Evolutionary conservation across 2,329 filamentous ascomycete genomes (phyloP).

Genomic region (Emericellopsis cladophorae): DNA sequence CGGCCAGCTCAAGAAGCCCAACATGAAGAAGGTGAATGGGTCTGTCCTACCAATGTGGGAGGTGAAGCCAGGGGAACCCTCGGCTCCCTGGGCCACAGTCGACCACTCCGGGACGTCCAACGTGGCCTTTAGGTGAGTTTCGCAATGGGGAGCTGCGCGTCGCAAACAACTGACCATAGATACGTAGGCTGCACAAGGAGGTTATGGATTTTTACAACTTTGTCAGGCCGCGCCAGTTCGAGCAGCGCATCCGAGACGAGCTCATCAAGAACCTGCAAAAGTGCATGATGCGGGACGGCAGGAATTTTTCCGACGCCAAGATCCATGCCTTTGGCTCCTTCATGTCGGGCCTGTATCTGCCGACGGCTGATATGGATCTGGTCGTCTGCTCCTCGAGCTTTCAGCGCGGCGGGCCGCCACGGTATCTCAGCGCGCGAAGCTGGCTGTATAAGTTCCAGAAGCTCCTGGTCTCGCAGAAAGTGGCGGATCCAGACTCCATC

Average conservation of each 20-base stretch:
- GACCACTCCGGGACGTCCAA: conserved; percentile 41
- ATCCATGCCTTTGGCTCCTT: conserved; percentile 85
- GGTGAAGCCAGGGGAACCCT: conserved; percentile 23
- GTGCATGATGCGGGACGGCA: conserved; percentile 36
- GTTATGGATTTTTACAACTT: conserved; percentile 81
- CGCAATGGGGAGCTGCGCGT: too few species aligned
- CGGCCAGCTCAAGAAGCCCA: conserved; percentile 35
- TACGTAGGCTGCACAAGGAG: conserved; percentile 81
- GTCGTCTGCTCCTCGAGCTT: conserved; percentile 58
- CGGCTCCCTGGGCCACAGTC: conserved; percentile 49
- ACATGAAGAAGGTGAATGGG: conserved; percentile 35
- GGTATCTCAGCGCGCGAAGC: conserved; percentile 34
- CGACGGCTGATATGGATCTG: conserved; percentile 83
- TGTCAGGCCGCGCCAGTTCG: conserved; percentile 64
- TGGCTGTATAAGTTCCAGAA: conserved; percentile 50
- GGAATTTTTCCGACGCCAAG: conserved; percentile 45
- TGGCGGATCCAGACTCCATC: conserved; percentile 46
- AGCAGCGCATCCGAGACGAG: conserved; percentile 60
- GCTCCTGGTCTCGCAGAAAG: conserved; percentile 40
- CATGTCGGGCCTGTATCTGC: conserved; percentile 62
- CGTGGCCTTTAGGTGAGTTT: conserved; percentile 43
- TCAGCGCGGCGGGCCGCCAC: conserved; percentile 35
- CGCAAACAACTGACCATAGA: not conserved
- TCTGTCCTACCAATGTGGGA: conserved; percentile 40
- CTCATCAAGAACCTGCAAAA: conserved; percentile 57